Evolutionary conservation across 2,329 filamentous ascomycete species (phyloP).

Genomic region (Cytospora piceicola): DNA sequence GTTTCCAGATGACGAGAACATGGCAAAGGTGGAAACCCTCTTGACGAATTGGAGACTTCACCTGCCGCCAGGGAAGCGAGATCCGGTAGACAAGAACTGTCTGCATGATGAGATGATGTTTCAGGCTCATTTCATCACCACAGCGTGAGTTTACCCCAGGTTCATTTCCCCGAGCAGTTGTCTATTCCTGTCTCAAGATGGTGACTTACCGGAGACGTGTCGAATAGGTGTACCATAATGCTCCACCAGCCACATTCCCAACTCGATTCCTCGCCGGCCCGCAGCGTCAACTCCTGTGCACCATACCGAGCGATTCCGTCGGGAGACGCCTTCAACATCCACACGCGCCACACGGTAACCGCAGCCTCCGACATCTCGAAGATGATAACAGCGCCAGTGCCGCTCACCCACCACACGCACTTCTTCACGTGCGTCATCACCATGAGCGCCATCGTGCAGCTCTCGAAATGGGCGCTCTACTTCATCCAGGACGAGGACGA

Average conservation of each 20-base stretch:
- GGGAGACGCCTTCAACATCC: slow-evolving; percentile 61
- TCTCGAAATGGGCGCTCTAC: slow-evolving; percentile 75
- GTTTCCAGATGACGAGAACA: slow-evolving; percentile 57
- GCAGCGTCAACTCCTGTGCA: slow-evolving; percentile 67
- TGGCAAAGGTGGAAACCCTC: slow-evolving; percentile 55
- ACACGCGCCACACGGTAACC: slow-evolving; percentile 80
- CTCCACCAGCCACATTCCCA: slow-evolving; percentile 81
- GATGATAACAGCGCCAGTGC: slow-evolving; percentile 73
- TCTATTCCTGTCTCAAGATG: slow-evolving; percentile 12
- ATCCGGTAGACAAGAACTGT: slow-evolving; percentile 70
- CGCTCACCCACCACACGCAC: slow-evolving; percentile 74
- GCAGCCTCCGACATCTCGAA: slow-evolving; percentile 78
- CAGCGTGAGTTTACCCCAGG: slow-evolving; percentile 48
- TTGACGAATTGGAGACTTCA: slow-evolving; percentile 79
- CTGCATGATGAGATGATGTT: slow-evolving; percentile 88
- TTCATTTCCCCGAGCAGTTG: no score
- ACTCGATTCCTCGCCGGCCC: slow-evolving; percentile 64
- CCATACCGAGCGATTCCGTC: slow-evolving; percentile 57
- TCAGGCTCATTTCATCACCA: slow-evolving; percentile 80
- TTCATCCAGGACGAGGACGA: slow-evolving; percentile 66
- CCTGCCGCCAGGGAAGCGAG: slow-evolving; percentile 71
- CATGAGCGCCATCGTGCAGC: slow-evolving; percentile 77
- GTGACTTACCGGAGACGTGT: slow-evolving; percentile 34
- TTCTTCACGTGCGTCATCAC: slow-evolving; percentile 84
- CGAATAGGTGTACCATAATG: slow-evolving; percentile 65